Evolutionary conservation across 1,284 basidiomycete species (phyloP).

Genomic region (Chondrostereum purpureum): DNA sequence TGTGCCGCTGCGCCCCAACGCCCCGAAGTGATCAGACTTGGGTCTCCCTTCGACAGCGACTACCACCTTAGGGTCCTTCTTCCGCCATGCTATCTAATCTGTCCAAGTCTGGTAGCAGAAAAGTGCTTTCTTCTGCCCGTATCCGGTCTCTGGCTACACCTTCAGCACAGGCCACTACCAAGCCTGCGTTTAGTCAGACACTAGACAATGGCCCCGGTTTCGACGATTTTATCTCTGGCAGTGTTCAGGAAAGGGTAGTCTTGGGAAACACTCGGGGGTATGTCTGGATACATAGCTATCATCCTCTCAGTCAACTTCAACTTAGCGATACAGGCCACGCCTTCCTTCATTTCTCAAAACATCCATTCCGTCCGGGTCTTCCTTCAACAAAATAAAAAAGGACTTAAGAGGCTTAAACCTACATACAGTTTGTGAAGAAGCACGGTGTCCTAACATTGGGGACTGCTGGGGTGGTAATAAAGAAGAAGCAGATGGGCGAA

Average conservation of each 20-base stretch:
- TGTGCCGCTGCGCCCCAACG: too few relatives aligned
- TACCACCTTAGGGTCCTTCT: too few relatives aligned
- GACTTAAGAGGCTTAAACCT: conserved; percentile 88
- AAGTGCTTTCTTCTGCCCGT: conserved; percentile 6
- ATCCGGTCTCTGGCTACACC: conserved; percentile 51
- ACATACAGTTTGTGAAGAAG: conserved; percentile 98
- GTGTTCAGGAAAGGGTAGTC: conserved; percentile 58
- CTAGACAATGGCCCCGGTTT: conserved; percentile 73
- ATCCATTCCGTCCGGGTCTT: conserved; percentile 83
- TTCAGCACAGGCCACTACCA: conserved; percentile 33
- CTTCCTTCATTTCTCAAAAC: conserved; percentile 93
- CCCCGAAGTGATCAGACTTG: too few relatives aligned
- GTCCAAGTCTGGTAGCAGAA: background rate
- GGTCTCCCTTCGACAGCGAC: too few relatives aligned
- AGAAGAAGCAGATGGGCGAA: conserved; percentile 68
- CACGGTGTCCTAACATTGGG: conserved; percentile 97
- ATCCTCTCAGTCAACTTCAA: conserved; percentile 4
- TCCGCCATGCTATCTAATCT: background rate
- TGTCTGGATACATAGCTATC: conserved; percentile 20
- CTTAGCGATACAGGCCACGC: conserved; percentile 57
- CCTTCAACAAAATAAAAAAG: conserved; percentile 91
- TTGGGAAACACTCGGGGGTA: conserved; percentile 78
- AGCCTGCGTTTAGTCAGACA: conserved; percentile 45
- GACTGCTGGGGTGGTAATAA: conserved; percentile 99
- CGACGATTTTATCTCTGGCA: conserved; percentile 79